phyloP scores from a whole-genome alignment of 768 basidiomycete genomes.

The Multifurca ochricompacta region DNA sequence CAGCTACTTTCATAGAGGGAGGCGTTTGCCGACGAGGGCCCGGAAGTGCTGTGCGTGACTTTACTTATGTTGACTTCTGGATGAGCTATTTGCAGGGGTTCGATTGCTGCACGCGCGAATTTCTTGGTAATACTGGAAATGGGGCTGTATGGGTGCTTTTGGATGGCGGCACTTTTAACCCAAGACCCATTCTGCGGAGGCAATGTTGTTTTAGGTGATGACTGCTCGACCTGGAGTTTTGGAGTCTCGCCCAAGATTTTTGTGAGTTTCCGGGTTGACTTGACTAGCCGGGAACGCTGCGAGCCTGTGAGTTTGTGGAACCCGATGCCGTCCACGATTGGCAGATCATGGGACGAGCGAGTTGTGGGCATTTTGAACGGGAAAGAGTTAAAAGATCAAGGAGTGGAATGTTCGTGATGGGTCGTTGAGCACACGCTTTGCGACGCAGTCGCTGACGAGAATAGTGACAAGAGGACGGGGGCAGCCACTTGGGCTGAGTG shows the following conservation, averaged over 20 bases:
- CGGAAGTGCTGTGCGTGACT: background rate
- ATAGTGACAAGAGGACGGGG: background rate
- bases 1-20: too few species aligned
- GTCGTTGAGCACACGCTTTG: background rate
- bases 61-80: background rate
- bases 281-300: conserved; percentile 14
- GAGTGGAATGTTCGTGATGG: background rate
- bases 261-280: conserved; percentile 17
- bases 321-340: too few species aligned
- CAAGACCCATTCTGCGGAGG: background rate
- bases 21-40: background rate
- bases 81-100: background rate
- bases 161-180: background rate
- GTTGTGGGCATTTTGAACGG: background rate
- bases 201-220: background rate
- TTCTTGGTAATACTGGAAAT: background rate
- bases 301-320: background rate
- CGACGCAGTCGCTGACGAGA: conserved; percentile 3
- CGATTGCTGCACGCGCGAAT: conserved; percentile 3
- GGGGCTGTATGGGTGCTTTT: background rate
- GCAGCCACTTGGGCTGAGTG: background rate
- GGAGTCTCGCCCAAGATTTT: conserved; percentile 21
- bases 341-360: background rate
- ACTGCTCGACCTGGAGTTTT: background rate
- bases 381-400: background rate